Evolutionary conservation across 352 stramenopile species (phyloP).

Genomic region (Thalassiosira mediterranea): DNA sequence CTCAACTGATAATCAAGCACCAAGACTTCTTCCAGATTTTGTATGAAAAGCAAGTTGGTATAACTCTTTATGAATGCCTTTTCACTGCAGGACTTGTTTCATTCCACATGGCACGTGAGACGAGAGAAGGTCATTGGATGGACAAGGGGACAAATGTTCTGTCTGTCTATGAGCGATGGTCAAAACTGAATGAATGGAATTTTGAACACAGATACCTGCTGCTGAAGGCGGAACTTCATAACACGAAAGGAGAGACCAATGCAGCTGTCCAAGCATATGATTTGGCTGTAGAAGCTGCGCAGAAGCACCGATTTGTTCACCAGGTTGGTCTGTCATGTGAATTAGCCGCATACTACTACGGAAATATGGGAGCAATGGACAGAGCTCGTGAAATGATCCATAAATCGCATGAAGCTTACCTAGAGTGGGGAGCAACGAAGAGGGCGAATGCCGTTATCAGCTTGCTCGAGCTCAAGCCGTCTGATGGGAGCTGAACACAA

Average conservation of each 20-base stretch:
- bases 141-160: constrained; percentile 22
- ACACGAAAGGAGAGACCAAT: constrained; percentile 17
- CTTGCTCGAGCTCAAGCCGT: no score
- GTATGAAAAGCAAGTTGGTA: not conserved
- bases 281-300: constrained; percentile 15
- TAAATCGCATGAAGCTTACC: constrained; percentile 28
- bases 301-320: constrained; percentile 9
- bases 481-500: no score
- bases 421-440: constrained; percentile 29
- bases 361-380: constrained; percentile 18
- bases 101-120: constrained; percentile 32
- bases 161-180: constrained; percentile 24
- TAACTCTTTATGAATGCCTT: constrained; percentile 4
- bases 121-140: constrained; percentile 22
- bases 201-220: constrained; percentile 31
- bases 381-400: constrained; percentile 30
- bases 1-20: constrained; percentile 18
- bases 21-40: constrained; percentile 16
- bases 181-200: constrained; percentile 14
- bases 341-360: constrained; percentile 28
- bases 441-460: constrained; percentile 23
- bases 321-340: constrained; percentile 30
- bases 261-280: constrained; percentile 27
- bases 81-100: constrained; percentile 24
- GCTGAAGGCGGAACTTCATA: constrained; percentile 30